These are phyloP conservation scores for Nannochloropsis granulata DNA, from an alignment of 108 stramenopile genomes.

Conservation along the genomic window DNA sequence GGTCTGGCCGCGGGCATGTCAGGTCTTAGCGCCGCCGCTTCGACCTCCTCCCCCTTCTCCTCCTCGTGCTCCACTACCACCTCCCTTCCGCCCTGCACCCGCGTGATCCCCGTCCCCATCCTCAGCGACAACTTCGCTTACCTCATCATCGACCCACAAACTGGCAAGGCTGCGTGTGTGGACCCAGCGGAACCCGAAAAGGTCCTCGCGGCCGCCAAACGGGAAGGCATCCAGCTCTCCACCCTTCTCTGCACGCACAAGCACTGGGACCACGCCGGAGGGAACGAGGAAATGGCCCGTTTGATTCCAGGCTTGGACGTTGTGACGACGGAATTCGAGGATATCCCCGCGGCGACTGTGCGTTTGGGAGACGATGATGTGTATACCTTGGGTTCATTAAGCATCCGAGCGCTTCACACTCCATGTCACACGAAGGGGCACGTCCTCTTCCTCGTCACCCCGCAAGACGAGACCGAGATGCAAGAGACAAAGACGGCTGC, in stretches of 20 bases:
- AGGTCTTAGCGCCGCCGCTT: background rate
- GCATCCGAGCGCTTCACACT: conserved; percentile 39
- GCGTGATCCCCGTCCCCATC: conserved; percentile 7
- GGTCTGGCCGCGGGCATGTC: background rate
- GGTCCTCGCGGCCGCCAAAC: conserved; percentile 38
- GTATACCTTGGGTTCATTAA: conserved; percentile 32
- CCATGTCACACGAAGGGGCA: conserved; percentile 56
- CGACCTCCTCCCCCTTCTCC: background rate
- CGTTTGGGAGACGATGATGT: conserved; percentile 40
- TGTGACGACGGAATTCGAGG: conserved; percentile 29
- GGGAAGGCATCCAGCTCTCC: conserved; percentile 34
- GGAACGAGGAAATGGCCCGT: conserved; percentile 41
- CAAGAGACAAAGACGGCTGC: background rate
- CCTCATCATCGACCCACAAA: conserved; percentile 36
- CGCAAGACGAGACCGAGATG: background rate
- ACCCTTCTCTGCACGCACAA: conserved; percentile 51
- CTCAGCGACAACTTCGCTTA: conserved; percentile 44
- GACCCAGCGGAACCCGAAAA: conserved; percentile 48
- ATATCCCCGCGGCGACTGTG: background rate
- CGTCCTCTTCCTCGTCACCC: conserved; percentile 37
- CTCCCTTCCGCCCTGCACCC: background rate
- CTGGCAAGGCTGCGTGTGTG: conserved; percentile 37
- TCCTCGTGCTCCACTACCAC: background rate
- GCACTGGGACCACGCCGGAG: conserved; percentile 59
- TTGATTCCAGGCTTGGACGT: conserved; percentile 31